Evolutionary conservation across 1,284 basidiomycete genomes (phyloP).

Genomic region (Calocybe gambosa): DNA sequence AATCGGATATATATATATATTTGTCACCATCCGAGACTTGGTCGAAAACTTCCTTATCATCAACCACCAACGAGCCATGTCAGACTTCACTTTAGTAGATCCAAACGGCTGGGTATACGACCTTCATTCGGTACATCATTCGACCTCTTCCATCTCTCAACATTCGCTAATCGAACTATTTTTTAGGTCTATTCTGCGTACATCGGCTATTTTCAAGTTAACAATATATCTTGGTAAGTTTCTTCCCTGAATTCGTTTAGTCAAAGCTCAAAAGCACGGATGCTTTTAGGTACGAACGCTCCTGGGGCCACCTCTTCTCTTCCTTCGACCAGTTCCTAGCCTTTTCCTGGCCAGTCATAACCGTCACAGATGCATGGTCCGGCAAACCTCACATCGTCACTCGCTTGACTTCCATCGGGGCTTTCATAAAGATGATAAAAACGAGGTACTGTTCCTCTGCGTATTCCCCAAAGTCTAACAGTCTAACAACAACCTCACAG

Average conservation of each 20-base stretch:
- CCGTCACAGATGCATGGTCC: slow-evolving; percentile 68
- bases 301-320: slow-evolving; percentile 78
- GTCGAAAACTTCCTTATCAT: too few species aligned
- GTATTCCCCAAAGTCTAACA: not conserved
- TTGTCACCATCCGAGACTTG: too few species aligned
- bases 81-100: slow-evolving; percentile 69
- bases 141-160: not conserved
- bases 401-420: slow-evolving; percentile 58
- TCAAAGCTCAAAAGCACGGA: slow-evolving; percentile 7
- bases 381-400: slow-evolving; percentile 78
- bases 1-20: too few species aligned
- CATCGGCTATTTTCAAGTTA: slow-evolving; percentile 75
- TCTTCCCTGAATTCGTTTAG: not conserved
- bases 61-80: too few species aligned
- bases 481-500: slow-evolving; percentile 26
- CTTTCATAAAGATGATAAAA: slow-evolving; percentile 76
- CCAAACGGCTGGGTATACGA: slow-evolving; percentile 80
- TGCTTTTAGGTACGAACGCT: slow-evolving; percentile 61
- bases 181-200: slow-evolving; percentile 75
- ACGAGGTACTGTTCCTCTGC: slow-evolving; percentile 42
- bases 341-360: slow-evolving; percentile 83
- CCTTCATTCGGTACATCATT: slow-evolving; percentile 64
- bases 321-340: slow-evolving; percentile 78
- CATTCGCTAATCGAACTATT: not conserved
- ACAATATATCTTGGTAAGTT: slow-evolving; percentile 66